A percentile compares a stretch with the other conserved stretches of the same genome.
These are phyloP conservation scores for Mychonastes homosphaera DNA, from an alignment of 139 green algal species.

Conservation along the genomic window DNA sequence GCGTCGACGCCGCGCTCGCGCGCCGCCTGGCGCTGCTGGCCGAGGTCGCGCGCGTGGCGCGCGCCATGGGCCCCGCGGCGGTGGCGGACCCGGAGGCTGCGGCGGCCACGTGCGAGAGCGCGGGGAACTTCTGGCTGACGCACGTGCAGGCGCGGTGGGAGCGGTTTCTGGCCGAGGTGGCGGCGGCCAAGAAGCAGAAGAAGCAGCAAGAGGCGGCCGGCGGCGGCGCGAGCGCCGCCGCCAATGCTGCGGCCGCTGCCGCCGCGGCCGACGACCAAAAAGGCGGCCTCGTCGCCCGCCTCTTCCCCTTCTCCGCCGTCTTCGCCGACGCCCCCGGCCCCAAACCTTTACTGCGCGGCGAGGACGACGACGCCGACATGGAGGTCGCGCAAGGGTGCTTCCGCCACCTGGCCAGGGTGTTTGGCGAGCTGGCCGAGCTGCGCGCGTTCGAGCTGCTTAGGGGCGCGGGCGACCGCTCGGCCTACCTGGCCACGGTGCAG, in stretches of 20 bases:
- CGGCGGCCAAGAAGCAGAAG: slow-evolving; percentile 16
- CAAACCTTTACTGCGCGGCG: neutral
- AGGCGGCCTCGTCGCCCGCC: slow-evolving; percentile 35
- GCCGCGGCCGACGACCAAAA: slow-evolving; percentile 9
- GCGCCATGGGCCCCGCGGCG: slow-evolving; percentile 38
- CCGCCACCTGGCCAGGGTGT: slow-evolving; percentile 79
- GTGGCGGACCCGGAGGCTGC: slow-evolving; percentile 49
- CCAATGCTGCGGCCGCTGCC: no score
- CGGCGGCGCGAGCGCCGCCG: slow-evolving; percentile 8
- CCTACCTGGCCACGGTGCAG: slow-evolving; percentile 94
- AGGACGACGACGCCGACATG: no score
- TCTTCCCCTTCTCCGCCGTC: slow-evolving; percentile 87
- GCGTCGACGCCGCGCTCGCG: slow-evolving; percentile 92
- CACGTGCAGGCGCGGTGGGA: slow-evolving; percentile 84
- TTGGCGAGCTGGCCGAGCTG: slow-evolving; percentile 93
- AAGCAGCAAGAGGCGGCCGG: neutral
- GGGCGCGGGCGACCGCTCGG: slow-evolving; percentile 66
- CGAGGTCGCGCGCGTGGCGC: slow-evolving; percentile 28
- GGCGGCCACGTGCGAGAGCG: slow-evolving; percentile 93
- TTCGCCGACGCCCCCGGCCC: slow-evolving; percentile 76
- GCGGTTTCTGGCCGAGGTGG: slow-evolving; percentile 42
- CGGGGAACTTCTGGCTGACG: slow-evolving; percentile 93
- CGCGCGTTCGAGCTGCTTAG: slow-evolving; percentile 95
- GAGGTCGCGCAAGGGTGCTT: slow-evolving; percentile 72
- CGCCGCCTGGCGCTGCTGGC: slow-evolving; percentile 79